phyloP scores from a whole-genome alignment of 768 basidiomycete genomes.

The Trichaptum fuscoviolaceum region DNA sequence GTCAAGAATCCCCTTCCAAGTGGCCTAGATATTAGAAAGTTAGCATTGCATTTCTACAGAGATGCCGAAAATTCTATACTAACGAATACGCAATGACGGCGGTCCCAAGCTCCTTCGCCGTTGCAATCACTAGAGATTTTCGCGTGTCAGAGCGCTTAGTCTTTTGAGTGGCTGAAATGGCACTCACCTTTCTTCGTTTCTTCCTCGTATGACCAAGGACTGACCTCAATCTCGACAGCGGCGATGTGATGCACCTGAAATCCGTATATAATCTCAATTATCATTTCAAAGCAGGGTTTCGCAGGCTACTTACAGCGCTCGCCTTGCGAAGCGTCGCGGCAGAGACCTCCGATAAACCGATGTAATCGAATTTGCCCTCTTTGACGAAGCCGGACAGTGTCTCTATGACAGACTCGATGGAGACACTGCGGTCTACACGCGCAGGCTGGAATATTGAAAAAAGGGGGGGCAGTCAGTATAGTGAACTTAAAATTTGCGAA shows the following conservation, averaged over 20 bases:
- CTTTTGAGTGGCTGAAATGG: not conserved
- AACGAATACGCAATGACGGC: conserved; percentile 56
- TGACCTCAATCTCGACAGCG: conserved; percentile 64
- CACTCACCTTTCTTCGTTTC: conserved; percentile 39
- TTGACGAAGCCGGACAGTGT: conserved; percentile 40
- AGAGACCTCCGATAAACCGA: conserved; percentile 53
- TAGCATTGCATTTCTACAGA: not conserved
- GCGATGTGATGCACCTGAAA: conserved; percentile 48
- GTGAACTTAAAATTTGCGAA: not conserved
- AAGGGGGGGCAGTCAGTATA: not conserved
- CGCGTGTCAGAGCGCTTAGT: not conserved
- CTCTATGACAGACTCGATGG: conserved; percentile 42
- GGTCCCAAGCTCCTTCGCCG: conserved; percentile 50
- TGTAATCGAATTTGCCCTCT: conserved; percentile 55
- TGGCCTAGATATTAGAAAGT: conserved; percentile 30
- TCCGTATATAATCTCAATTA: not conserved
- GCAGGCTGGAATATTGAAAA: conserved; percentile 24
- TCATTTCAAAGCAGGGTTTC: not conserved
- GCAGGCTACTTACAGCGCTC: conserved; percentile 26
- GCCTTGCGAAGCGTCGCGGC: conserved; percentile 41
- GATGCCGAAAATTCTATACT: conserved; percentile 11
- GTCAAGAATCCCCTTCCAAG: conserved; percentile 51
- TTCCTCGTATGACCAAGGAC: conserved; percentile 53
- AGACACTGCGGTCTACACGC: conserved; percentile 36
- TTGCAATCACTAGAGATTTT: conserved; percentile 37